Evolutionary conservation across 1,284 basidiomycete species (phyloP), one percentile per base, ranked within the genome.

Genomic region (Cutaneotrichosporon sp.): DNA sequence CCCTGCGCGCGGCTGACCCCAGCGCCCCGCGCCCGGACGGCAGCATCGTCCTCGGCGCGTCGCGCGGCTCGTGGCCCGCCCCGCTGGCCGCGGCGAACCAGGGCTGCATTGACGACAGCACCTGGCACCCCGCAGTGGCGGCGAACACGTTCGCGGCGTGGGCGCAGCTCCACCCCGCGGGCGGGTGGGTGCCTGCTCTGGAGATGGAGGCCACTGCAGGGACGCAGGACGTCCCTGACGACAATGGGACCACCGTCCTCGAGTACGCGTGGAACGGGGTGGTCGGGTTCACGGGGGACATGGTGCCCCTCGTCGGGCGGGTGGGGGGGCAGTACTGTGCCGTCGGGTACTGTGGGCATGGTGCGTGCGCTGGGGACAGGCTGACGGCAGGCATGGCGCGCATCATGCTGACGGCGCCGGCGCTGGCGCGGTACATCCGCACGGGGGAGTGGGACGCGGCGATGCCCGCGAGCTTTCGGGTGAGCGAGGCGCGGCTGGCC

Each of bases 281-380:
- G 43, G 68, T 76, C 42, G 76, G 57, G n/a, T 54, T 70, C 65
- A 76, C 73, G 14, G 72, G 72, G 18, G 76, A 77, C 46, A 64
- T 64, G 2, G 70, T 76, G 6, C 75, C 72, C 14, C 67, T 76
- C 24, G 62, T 79, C 22, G 77, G 77, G 0, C 56, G 63, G 1
- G 58, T 76, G 29, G 36, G 55, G 9, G 73, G 75, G n/a, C 74
- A 76, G 54, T 78, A 61, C 47, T 60, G 72, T 27, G 70, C 68
- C 0, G 74, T 69, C 1, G 75, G 76, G 1, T 76, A 71, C 62
- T 75, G 75, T 34, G 76, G 76, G 1, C 75, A 78, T 56, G 75
- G 74, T 71, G 54, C 59, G 69, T 67, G n/a, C n/a, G 24, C 18
- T n/a, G n/a, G n/a, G n/a, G n/a, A n/a, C n/a, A n/a, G n/a, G 43